Evolutionary conservation across 345 rosid genomes (phyloP).

Genomic region (Citrus mangshanensis): DNA sequence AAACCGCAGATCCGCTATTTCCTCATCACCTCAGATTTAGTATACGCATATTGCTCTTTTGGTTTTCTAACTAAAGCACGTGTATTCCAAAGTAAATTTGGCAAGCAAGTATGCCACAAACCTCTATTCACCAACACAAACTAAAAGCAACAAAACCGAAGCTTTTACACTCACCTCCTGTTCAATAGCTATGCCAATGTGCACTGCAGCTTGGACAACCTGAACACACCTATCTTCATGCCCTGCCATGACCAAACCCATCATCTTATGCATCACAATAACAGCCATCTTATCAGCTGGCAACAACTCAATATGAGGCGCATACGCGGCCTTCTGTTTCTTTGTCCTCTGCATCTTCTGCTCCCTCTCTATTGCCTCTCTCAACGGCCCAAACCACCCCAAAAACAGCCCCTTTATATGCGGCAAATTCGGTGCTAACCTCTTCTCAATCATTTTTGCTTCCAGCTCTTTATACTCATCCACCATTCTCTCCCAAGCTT

Average conservation of each 20-base stretch:
- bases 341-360: conserved; percentile 60
- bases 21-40: not conserved
- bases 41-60: not conserved
- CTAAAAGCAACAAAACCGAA: not conserved
- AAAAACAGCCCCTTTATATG: conserved; percentile 73
- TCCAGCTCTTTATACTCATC: conserved; percentile 72
- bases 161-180: conserved; percentile 58
- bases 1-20: not conserved
- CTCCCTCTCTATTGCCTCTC: conserved; percentile 70
- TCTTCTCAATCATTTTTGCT: conserved; percentile 76
- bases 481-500: conserved; percentile 84
- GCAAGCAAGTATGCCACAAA: not conserved
- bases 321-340: conserved; percentile 71
- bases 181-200: conserved; percentile 82
- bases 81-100: not conserved
- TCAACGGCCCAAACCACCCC: conserved; percentile 91
- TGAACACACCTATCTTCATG: conserved; percentile 66
- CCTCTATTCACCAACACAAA: not conserved
- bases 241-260: conserved; percentile 71
- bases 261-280: conserved; percentile 94
- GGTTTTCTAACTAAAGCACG: not conserved
- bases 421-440: conserved; percentile 79
- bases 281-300: conserved; percentile 95
- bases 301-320: conserved; percentile 70
- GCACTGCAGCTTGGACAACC: conserved; percentile 84